phyloP scores from a whole-genome alignment of 2,329 filamentous ascomycete species.

The Tolypocladium nubicola region DNA sequence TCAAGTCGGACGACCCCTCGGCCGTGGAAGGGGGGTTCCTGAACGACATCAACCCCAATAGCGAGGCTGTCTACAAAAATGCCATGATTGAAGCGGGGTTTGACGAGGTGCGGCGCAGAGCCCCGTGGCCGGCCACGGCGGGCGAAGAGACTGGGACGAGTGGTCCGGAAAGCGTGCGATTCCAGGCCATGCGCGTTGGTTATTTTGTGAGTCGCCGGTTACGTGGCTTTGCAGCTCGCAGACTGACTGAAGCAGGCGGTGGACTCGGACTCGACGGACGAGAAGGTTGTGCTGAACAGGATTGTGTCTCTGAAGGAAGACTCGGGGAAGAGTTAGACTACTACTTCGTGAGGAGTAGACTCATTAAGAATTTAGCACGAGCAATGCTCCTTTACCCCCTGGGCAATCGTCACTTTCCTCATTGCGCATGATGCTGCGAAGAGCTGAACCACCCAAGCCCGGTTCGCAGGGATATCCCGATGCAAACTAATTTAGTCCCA shows the following conservation, averaged over 20 bases:
- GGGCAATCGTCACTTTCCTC: too few species aligned
- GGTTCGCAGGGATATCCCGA: too few species aligned
- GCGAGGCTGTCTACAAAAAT: constrained; percentile 65
- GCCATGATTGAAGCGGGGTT: constrained; percentile 80
- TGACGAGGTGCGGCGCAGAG: constrained; percentile 59
- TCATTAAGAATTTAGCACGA: neutral
- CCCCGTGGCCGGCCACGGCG: constrained; percentile 73
- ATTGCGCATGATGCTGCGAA: neutral
- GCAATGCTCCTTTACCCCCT: neutral
- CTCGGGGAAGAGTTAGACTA: constrained; percentile 42
- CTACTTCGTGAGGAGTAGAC: too few species aligned
- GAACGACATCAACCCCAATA: constrained; percentile 73
- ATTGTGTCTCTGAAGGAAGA: constrained; percentile 92
- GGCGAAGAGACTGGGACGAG: constrained; percentile 56
- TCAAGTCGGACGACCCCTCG: constrained; percentile 77
- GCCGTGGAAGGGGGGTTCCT: constrained; percentile 71
- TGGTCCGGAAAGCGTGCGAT: constrained; percentile 67
- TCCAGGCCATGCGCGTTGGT: constrained; percentile 83
- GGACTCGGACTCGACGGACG: constrained; percentile 67
- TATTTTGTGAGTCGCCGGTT: constrained; percentile 51
- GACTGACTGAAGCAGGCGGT: constrained; percentile 36
- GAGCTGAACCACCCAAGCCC: neutral
- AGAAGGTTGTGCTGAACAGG: constrained; percentile 75
- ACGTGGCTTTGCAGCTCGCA: constrained; percentile 1
- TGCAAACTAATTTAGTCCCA: too few species aligned